Evolutionary conservation across 2,329 filamentous ascomycete species (phyloP).

Genomic region (Nemania sp.): DNA sequence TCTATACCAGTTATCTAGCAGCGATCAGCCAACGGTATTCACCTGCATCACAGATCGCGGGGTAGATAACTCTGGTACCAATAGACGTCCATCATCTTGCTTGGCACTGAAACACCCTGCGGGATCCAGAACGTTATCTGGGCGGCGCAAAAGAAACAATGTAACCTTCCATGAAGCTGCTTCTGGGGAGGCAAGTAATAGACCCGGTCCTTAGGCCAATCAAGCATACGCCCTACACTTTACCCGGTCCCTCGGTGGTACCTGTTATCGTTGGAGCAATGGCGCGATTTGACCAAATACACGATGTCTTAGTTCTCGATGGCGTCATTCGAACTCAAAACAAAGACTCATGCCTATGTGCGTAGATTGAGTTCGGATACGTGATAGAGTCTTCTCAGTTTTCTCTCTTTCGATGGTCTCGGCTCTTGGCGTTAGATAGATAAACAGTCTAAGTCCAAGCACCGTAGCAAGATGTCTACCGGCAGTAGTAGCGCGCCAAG

Average conservation of each 20-base stretch:
- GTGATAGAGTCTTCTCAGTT: not conserved
- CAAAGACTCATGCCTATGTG: not conserved
- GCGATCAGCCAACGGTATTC: not conserved
- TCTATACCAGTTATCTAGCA: too few relatives aligned
- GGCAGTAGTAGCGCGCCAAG: constrained; percentile 32
- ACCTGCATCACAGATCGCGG: not conserved
- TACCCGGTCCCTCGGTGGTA: constrained; percentile 8
- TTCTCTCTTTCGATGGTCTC: not conserved
- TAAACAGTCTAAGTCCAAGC: not conserved
- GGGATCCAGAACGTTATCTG: not conserved
- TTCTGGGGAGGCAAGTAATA: not conserved
- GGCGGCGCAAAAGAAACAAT: constrained; percentile 10
- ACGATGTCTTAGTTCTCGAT: constrained; percentile 23
- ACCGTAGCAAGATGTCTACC: constrained; percentile 31
- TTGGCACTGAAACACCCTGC: not conserved
- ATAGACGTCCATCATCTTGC: too few relatives aligned
- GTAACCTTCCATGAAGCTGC: constrained; percentile 24
- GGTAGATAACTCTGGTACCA: not conserved
- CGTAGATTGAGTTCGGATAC: not conserved
- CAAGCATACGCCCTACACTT: not conserved
- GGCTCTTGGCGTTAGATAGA: not conserved
- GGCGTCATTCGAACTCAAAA: constrained; percentile 12
- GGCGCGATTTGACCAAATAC: constrained; percentile 29
- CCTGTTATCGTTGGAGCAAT: constrained; percentile 23
- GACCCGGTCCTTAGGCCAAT: constrained; percentile 16